Evolutionary conservation across 129 eudicot genomes (phyloP), one percentile per base, ranked within the genome.

Genomic region (Ambrosia artemisiifolia): DNA sequence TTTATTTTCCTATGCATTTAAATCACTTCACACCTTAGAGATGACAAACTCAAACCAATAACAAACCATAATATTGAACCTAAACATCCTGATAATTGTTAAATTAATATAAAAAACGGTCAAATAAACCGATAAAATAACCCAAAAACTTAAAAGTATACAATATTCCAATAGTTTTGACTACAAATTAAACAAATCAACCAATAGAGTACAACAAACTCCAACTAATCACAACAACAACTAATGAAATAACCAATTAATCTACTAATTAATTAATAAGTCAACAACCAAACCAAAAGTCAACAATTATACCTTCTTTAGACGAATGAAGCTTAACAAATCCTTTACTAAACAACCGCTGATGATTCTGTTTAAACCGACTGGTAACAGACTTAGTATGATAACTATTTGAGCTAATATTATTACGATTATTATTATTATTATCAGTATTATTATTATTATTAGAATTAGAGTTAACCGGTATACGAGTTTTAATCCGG

Each of bases 401-500:
- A 53, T 68, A 9, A 72, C 67, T 74, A 65, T 46, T 84, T 0
- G 73, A 72, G 63, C 81, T 16, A 18, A 75, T 64, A 79, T 65
- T 65, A 60, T 28, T 67, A 38, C 63, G 69, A 50, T 80, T 85
- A 49, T 77, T 74, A 3, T 65, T 35, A 55, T 70, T 64, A 79
- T 65, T 65, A 60, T 28, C 63, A 38, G 63, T 72, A 50, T 80
- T 85, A 49, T 77, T 74, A 3, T 65, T 35, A 55, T 70, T 64
- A 79, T 65, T 65, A 60, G n/a, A 63, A 38, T 67, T n/a, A n/a
- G n/a, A n/a, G n/a, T 70, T 49, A 63, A 80, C 57, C 24, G 76
- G 63, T n/a, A 79, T 70, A 48, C 92, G 90, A 73, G 97, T 91
- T 51, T 84, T 91, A 19, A 91, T 88, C 71, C 92, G 92, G 71